These are phyloP conservation scores for Saprolegnia parasitica DNA, from an alignment of 352 stramenopile genomes.

Conservation along the genomic window DNA sequence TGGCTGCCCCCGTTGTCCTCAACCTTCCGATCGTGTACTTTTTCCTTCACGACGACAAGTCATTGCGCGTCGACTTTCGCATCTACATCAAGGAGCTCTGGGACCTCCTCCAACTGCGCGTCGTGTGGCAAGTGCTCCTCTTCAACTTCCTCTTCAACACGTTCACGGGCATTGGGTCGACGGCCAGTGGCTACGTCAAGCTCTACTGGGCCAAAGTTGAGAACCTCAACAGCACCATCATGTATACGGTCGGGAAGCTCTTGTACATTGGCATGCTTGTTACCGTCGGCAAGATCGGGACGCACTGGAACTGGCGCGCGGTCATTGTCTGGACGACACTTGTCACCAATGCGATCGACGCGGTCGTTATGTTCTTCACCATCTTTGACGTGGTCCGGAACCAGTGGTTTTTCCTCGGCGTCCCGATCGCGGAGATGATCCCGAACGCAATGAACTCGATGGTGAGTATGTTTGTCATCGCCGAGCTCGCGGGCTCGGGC, in stretches of 20 bases:
- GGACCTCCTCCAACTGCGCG: slow-evolving; percentile 62
- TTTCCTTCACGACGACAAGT: slow-evolving; percentile 49
- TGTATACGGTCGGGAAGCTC: slow-evolving; percentile 2
- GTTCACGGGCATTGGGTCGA: slow-evolving; percentile 48
- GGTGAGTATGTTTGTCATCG: slow-evolving; percentile 50
- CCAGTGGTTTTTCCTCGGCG: slow-evolving; percentile 62
- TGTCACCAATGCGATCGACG: slow-evolving; percentile 39
- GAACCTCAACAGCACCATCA: slow-evolving; percentile 25
- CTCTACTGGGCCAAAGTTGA: slow-evolving; percentile 35
- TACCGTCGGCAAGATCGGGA: slow-evolving; percentile 34
- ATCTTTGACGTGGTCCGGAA: slow-evolving; percentile 50
- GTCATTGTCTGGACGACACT: slow-evolving; percentile 45
- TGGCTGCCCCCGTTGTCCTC: slow-evolving; percentile 32
- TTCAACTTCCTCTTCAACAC: slow-evolving; percentile 51
- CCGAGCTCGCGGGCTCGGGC: slow-evolving; percentile 49
- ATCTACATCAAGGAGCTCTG: slow-evolving; percentile 56
- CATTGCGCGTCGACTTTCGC: slow-evolving; percentile 30
- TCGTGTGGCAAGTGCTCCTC: slow-evolving; percentile 56
- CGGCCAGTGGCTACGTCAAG: slow-evolving; percentile 45
- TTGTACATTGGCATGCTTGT: slow-evolving; percentile 19
- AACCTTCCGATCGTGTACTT: slow-evolving; percentile 44
- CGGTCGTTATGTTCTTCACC: slow-evolving; percentile 48
- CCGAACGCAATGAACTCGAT: slow-evolving; percentile 48
- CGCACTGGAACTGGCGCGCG: slow-evolving; percentile 55
- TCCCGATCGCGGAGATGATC: slow-evolving; percentile 50